These are phyloP conservation scores for Penicillium atrosanguineum DNA, from an alignment of 495 filamentous ascomycete species.

Conservation along the genomic window DNA sequence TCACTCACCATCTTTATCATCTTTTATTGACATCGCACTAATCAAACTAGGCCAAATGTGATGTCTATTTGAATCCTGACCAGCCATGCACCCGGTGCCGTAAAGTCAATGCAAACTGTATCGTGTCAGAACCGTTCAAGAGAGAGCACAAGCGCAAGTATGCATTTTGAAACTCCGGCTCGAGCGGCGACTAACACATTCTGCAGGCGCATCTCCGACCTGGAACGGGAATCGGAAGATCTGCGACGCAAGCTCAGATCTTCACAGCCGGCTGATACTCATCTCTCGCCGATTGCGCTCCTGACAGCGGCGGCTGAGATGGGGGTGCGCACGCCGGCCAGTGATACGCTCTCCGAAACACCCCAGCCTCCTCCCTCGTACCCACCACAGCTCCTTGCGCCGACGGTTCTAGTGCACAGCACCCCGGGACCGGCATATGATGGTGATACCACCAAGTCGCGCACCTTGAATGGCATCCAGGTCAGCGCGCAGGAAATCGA, in stretches of 20 bases:
- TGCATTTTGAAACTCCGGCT: not conserved
- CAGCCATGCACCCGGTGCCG: slow-evolving; percentile 38
- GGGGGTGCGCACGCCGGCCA: slow-evolving; percentile 7
- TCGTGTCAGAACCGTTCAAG: slow-evolving; percentile 44
- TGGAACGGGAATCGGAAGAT: slow-evolving; percentile 40
- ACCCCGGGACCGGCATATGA: slow-evolving; percentile 11
- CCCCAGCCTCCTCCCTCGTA: slow-evolving; percentile 19
- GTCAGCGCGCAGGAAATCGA: slow-evolving; percentile 36
- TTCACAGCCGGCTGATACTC: slow-evolving; percentile 19
- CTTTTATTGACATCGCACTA: not conserved
- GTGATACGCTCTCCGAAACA: slow-evolving; percentile 2
- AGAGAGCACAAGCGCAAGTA: slow-evolving; percentile 46
- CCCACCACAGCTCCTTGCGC: slow-evolving; percentile 17
- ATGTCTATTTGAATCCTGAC: slow-evolving; percentile 35
- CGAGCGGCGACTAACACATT: not conserved
- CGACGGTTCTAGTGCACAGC: slow-evolving; percentile 1
- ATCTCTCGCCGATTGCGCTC: slow-evolving; percentile 29
- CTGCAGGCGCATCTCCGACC: slow-evolving; percentile 33
- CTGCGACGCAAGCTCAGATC: slow-evolving; percentile 32
- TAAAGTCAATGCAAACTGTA: slow-evolving; percentile 35
- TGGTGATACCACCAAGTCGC: slow-evolving; percentile 22
- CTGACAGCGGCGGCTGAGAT: slow-evolving; percentile 33
- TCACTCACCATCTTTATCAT: not conserved
- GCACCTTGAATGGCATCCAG: slow-evolving; percentile 27
- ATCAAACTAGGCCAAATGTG: slow-evolving; percentile 37